Evolutionary conservation across 108 stramenopile species (phyloP).

Genomic region (Tribonema minus): DNA sequence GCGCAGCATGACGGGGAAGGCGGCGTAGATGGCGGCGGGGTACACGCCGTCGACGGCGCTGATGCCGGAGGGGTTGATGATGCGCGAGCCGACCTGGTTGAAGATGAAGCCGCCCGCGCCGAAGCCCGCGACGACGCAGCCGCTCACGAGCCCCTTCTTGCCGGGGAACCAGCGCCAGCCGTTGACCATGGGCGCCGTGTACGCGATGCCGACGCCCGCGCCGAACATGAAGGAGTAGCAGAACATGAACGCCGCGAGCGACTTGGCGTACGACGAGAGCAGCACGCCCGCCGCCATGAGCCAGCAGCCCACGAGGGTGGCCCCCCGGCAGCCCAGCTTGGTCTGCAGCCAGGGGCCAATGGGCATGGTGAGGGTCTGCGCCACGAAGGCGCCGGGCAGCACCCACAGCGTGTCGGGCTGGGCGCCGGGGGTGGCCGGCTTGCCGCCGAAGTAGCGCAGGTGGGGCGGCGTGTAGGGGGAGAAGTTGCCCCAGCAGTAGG

Average conservation of each 20-base stretch:
- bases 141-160: slow-evolving; percentile 52
- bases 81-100: slow-evolving; percentile 45
- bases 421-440: too few species aligned
- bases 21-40: slow-evolving; percentile 39
- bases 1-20: slow-evolving; percentile 49
- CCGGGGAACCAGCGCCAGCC: slow-evolving; percentile 57
- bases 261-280: slow-evolving; percentile 45
- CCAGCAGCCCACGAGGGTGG: slow-evolving; percentile 20
- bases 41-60: slow-evolving; percentile 42
- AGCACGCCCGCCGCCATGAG: slow-evolving; percentile 43
- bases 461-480: slow-evolving; percentile 44
- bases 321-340: slow-evolving; percentile 32
- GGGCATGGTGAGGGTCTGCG: slow-evolving; percentile 43
- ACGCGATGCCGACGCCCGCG: slow-evolving; percentile 52
- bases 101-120: slow-evolving; percentile 58
- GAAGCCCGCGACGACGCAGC: slow-evolving; percentile 55
- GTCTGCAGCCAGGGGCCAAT: slow-evolving; percentile 36
- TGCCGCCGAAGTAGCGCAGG: slow-evolving; percentile 14
- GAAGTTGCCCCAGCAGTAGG: slow-evolving; percentile 60
- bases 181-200: slow-evolving; percentile 57
- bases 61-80: slow-evolving; percentile 50
- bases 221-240: slow-evolving; percentile 56
- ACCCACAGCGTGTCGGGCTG: slow-evolving; percentile 38
- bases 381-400: slow-evolving; percentile 40
- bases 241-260: slow-evolving; percentile 40